phyloP scores from a whole-genome alignment of 306 rosid species.

The Medicago ruthenica region DNA sequence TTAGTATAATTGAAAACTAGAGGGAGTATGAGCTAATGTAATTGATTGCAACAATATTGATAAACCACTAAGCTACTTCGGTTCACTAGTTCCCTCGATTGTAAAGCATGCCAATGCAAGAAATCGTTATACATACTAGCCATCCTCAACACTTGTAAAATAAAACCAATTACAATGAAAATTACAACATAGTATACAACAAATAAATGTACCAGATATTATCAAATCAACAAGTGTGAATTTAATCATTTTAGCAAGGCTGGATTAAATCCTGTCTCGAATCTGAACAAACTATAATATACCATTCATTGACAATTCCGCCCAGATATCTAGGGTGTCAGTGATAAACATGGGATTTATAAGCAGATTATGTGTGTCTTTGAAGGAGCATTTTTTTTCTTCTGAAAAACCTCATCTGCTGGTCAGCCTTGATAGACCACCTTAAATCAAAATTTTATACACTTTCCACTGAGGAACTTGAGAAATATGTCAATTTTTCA shows the following conservation, averaged over 20 bases:
- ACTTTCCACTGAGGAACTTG: neutral
- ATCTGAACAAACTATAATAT: neutral
- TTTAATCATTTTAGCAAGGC: neutral
- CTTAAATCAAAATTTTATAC: slow-evolving; percentile 18
- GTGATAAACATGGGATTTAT: neutral
- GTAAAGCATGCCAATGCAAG: neutral
- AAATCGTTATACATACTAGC: slow-evolving; percentile 21
- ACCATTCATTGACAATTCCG: neutral
- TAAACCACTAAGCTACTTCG: too few species aligned
- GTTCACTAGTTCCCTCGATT: neutral
- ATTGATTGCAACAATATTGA: too few species aligned
- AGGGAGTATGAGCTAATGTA: too few species aligned
- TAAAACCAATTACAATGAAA: neutral
- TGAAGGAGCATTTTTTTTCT: neutral
- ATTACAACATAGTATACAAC: slow-evolving; percentile 1
- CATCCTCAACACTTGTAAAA: neutral
- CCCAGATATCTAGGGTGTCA: neutral
- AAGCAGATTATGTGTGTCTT: slow-evolving; percentile 12
- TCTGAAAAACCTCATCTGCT: neutral
- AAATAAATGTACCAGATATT: neutral
- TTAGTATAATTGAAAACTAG: too few species aligned
- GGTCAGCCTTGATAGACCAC: slow-evolving; percentile 9
- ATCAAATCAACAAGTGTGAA: neutral
- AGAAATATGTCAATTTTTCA: slow-evolving; percentile 11
- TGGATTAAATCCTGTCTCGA: slow-evolving; percentile 13